Conservation (phyloP, 352 stramenopile species). For the Phytophthora chlamydospora region DNA sequence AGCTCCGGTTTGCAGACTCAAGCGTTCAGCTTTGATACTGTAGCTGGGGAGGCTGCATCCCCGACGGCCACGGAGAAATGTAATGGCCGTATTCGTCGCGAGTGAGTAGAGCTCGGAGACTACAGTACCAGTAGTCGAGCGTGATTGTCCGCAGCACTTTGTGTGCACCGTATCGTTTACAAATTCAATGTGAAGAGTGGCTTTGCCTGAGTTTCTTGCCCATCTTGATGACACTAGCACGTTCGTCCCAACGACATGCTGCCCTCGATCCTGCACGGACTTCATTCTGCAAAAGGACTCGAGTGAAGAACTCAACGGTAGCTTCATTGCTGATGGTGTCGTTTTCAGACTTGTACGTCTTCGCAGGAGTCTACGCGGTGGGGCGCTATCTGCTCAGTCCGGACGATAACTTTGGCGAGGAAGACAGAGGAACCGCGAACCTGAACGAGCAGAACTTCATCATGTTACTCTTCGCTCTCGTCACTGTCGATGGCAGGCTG, state of each 20-base stretch:
- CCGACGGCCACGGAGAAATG: background rate
- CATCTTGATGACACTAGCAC: constrained; percentile 9
- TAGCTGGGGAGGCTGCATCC: background rate
- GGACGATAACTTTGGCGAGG: background rate
- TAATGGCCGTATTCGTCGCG: background rate
- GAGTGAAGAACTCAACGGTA: background rate
- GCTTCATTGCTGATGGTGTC: constrained; percentile 1
- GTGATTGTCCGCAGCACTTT: background rate
- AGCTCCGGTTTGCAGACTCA: too few species aligned
- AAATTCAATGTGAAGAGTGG: constrained; percentile 8
- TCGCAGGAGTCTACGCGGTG: constrained; percentile 16
- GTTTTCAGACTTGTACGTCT: constrained; percentile 18
- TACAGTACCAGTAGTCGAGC: background rate
- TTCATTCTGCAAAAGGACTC: background rate
- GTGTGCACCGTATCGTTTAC: too few species aligned
- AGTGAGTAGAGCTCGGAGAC: too few species aligned
- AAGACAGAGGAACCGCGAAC: background rate
- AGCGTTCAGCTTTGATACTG: background rate
- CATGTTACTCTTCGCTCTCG: constrained; percentile 14
- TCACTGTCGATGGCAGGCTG: background rate
- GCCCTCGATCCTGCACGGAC: background rate
- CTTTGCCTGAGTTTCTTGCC: background rate
- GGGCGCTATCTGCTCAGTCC: constrained; percentile 10
- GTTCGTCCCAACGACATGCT: background rate
- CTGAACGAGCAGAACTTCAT: constrained; percentile 18